A percentile compares a stretch with the other conserved stretches of the same genome.
phyloP scores from a whole-genome alignment of 306 rosid genomes.

The Cicer judaicum region DNA sequence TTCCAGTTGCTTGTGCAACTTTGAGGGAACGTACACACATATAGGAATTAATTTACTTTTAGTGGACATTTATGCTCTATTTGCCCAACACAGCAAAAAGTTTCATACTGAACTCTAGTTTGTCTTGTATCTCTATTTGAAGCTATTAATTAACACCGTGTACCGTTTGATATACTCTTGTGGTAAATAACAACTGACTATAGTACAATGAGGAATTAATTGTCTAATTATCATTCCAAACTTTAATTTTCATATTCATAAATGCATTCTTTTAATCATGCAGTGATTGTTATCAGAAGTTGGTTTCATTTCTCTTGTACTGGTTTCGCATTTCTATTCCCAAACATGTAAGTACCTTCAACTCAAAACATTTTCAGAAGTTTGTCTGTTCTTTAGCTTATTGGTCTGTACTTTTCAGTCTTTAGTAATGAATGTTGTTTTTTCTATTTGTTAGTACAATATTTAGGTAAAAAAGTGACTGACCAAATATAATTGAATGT shows the following conservation, averaged over 20 bases:
- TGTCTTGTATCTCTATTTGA: slow-evolving; percentile 13
- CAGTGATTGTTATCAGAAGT: slow-evolving; percentile 77
- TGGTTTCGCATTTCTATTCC: slow-evolving; percentile 85
- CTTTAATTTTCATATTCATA: slow-evolving; percentile 14
- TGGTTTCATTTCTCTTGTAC: slow-evolving; percentile 83
- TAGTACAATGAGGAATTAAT: not conserved
- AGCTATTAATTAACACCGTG: not conserved
- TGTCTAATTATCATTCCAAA: slow-evolving; percentile 7
- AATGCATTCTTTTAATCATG: slow-evolving; percentile 44
- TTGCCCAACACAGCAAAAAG: not conserved
- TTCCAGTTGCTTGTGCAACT: too few species aligned
- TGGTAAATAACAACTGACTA: not conserved
- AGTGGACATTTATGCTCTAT: not conserved
- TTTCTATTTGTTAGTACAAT: not conserved
- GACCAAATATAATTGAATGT: slow-evolving; percentile 25
- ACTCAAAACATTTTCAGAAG: slow-evolving; percentile 27
- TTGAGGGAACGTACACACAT: not conserved
- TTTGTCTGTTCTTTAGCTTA: not conserved
- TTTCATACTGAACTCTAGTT: slow-evolving; percentile 2
- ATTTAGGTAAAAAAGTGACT: slow-evolving; percentile 12
- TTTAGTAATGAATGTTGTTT: not conserved
- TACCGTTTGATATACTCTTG: slow-evolving; percentile 7
- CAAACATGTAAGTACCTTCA: slow-evolving; percentile 60
- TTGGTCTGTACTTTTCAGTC: not conserved
- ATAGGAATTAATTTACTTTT: slow-evolving; percentile 5